Conservation (phyloP, 305 asterid species). For the Fraxinus greggii region DNA sequence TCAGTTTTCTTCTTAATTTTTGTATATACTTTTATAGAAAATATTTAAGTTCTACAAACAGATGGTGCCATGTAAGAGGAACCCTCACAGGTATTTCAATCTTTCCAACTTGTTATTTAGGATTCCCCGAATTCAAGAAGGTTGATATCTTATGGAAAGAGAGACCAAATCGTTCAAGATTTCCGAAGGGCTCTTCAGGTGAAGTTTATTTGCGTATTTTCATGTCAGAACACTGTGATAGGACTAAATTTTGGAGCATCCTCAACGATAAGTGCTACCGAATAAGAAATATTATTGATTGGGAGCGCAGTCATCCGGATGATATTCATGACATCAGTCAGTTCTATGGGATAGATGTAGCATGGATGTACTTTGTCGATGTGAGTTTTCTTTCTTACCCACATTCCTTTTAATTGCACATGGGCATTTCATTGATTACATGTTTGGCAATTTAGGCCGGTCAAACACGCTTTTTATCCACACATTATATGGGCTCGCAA, state of each 20-base stretch:
- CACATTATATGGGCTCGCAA: not conserved
- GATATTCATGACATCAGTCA: conserved; percentile 57
- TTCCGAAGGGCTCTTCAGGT: conserved; percentile 43
- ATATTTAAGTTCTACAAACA: not conserved
- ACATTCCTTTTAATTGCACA: not conserved
- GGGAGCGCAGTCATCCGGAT: conserved; percentile 94
- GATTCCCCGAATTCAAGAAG: conserved; percentile 69
- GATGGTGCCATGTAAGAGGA: not conserved
- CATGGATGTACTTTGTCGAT: conserved; percentile 54
- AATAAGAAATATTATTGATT: conserved; percentile 71
- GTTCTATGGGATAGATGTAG: conserved; percentile 69
- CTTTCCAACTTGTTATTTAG: conserved; percentile 35
- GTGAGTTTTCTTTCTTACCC: conserved; percentile 47
- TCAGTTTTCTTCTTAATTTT: not conserved
- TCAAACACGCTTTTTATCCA: not conserved
- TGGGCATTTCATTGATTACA: not conserved
- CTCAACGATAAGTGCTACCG: conserved; percentile 55
- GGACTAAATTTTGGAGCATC: conserved; percentile 61
- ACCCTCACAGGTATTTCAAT: conserved; percentile 22
- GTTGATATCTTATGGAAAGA: conserved; percentile 89
- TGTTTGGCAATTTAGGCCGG: not conserved
- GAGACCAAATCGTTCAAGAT: conserved; percentile 36
- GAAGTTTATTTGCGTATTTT: conserved; percentile 58
- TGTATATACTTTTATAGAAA: not conserved
- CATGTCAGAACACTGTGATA: conserved; percentile 67